phyloP scores from a whole-genome alignment of 257 asterid genomes.

The Echites panduratus region DNA sequence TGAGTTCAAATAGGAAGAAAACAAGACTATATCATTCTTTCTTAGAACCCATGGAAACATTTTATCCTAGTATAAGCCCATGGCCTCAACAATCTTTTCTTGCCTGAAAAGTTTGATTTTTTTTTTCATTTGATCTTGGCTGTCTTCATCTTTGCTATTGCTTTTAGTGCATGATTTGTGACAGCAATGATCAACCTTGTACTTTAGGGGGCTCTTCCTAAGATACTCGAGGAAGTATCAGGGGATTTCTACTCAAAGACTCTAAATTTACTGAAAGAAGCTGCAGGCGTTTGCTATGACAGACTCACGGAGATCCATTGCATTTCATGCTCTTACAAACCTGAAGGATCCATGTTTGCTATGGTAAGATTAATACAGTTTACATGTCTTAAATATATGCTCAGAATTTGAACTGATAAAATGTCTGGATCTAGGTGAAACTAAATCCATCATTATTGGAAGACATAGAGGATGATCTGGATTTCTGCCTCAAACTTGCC shows the following conservation, averaged over 20 bases:
- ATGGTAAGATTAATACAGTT: slow-evolving; percentile 35
- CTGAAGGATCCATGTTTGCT: slow-evolving; percentile 69
- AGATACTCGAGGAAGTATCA: slow-evolving; percentile 46
- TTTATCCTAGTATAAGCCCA: no score
- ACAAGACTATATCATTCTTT: no score
- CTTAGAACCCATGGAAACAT: no score
- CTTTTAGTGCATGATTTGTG: not conserved
- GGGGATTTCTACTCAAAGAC: slow-evolving; percentile 39
- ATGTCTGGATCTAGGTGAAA: slow-evolving; percentile 35
- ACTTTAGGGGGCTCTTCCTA: slow-evolving; percentile 58
- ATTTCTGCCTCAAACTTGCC: slow-evolving; percentile 55
- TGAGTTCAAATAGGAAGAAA: no score
- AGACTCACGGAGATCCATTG: slow-evolving; percentile 40
- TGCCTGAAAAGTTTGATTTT: not conserved
- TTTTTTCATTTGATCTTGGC: not conserved
- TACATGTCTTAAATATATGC: not conserved
- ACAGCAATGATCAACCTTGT: not conserved
- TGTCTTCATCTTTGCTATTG: not conserved
- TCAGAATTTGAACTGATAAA: not conserved
- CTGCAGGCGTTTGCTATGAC: slow-evolving; percentile 41
- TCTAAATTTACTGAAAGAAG: slow-evolving; percentile 41
- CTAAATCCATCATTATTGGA: slow-evolving; percentile 35
- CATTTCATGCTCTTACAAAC: slow-evolving; percentile 45
- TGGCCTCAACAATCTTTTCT: not conserved
- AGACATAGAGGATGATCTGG: slow-evolving; percentile 47